Conservation (phyloP, 1,284 basidiomycete genomes). For the Tilletia walkeri region DNA sequence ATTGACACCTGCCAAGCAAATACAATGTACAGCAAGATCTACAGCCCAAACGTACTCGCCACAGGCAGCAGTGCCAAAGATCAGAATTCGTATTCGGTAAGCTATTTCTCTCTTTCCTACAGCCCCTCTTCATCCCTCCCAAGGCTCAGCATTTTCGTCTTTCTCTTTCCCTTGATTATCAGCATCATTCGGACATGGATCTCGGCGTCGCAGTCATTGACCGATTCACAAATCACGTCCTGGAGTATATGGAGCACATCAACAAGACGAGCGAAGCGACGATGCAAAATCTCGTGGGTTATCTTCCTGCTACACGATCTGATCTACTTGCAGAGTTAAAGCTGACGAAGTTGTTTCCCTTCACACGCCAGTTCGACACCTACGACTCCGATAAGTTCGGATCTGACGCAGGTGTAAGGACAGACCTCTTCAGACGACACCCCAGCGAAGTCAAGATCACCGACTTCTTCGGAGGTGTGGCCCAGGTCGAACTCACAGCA, state of each 20-base stretch:
- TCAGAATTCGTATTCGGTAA: constrained; percentile 89
- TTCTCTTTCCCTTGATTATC: background rate
- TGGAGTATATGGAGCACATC: constrained; percentile 86
- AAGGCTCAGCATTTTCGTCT: background rate
- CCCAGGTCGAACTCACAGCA: constrained; percentile 68
- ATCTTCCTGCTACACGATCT: background rate
- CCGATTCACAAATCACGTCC: constrained; percentile 84
- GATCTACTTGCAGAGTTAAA: background rate
- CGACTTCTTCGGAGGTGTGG: constrained; percentile 92
- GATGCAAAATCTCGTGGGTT: constrained; percentile 68
- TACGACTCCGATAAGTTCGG: constrained; percentile 74
- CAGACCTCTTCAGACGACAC: constrained; percentile 73
- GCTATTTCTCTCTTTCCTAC: constrained; percentile 44
- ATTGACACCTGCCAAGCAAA: constrained; percentile 98
- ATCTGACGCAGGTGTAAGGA: constrained; percentile 82
- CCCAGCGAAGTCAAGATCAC: constrained; percentile 75
- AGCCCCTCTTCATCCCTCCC: background rate
- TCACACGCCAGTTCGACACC: constrained; percentile 65
- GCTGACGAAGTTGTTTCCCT: constrained; percentile 2
- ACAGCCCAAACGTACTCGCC: constrained; percentile 91
- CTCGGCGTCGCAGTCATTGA: constrained; percentile 96
- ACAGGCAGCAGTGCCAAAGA: constrained; percentile 84
- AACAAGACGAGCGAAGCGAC: constrained; percentile 82
- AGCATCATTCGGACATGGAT: constrained; percentile 89
- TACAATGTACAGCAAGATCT: constrained; percentile 89